Evolutionary conservation across 2,329 filamentous ascomycete species (phyloP), one percentile per base, ranked within the genome.

Genomic region (Periconia macrospinosa): DNA sequence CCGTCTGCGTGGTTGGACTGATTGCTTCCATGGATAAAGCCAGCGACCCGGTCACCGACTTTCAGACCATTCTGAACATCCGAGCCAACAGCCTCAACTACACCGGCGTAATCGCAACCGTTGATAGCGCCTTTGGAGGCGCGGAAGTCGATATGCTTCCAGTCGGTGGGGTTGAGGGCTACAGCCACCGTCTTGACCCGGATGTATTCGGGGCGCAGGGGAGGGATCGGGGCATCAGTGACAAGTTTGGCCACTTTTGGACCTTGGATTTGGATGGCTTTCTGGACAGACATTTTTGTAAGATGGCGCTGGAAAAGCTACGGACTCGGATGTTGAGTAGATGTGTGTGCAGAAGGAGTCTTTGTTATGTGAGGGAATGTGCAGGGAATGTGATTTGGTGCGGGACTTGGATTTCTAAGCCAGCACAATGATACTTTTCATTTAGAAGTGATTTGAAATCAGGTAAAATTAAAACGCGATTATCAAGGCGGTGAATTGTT

Each of bases 161-260:
- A 84, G 65, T 85, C 83, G 0, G 80, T 82, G 1, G 83, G 83
- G 60, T 85, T 85, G 43, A 85, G 64, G 2, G 80, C 83, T 3
- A 85, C 78, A 10, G 78, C 75, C 14, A 75, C 74, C 6, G 77
- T 79, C 61, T 81, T 83, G 56, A 84, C 77, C 10, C 83, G 75
- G 19, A 84, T 71, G 60, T 82, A 84, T 18, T 70, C 65, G 30
- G 68, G 64, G 43, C 60, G 54, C 13, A 68, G 59, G 40, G 62
- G 61, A 13, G 69, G 70, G 13, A 67, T 50, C 23, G 69, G 66
- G 1, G 70, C 64, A 30, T 69, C 63, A n/a, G 33, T 55, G 35
- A 57, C 54, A 18, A 60, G 41, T 18, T 18, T 47, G 33, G 57
- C 55, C 18, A 47, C 30, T 14, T 52, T 53, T 15, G 33, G 42